Conservation (phyloP, 1,284 basidiomycete species). For the Cutaneotrichosporon cavernicola region DNA sequence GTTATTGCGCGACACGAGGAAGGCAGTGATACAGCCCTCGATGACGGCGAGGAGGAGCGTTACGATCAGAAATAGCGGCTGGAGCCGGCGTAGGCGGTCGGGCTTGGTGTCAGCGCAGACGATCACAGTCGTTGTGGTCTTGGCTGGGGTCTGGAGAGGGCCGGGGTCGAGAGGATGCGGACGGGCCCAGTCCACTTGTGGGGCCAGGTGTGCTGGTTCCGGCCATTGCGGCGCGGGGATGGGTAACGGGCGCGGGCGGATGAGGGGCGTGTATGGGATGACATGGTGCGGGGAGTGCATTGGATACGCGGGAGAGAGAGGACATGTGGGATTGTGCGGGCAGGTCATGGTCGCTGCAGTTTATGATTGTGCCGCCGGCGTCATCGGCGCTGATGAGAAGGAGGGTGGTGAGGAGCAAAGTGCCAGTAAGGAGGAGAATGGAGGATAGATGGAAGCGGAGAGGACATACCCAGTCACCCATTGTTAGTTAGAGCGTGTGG, state of each 20-base stretch:
- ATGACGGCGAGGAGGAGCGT: constrained; percentile 48
- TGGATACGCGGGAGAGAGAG: neutral
- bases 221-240: neutral
- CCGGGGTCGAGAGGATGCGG: neutral
- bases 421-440: neutral
- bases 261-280: neutral
- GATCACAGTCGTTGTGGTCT: neutral
- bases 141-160: neutral
- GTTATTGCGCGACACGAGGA: constrained; percentile 18
- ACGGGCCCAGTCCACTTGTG: neutral
- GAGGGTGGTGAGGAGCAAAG: neutral
- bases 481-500: neutral
- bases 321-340: neutral
- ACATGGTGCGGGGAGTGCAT: neutral
- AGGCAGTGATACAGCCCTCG: constrained; percentile 48
- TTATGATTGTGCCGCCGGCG: too few species aligned
- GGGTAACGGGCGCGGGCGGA: neutral
- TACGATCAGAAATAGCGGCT: constrained; percentile 47
- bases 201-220: neutral
- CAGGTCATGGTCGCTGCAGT: neutral
- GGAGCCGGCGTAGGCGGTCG: constrained; percentile 38
- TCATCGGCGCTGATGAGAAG: neutral
- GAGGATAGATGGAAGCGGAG: neutral
- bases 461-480: neutral
- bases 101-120: constrained; percentile 5